Evolutionary conservation across 2,329 filamentous ascomycete species (phyloP).

Genomic region (Hypoxylon sp.): DNA sequence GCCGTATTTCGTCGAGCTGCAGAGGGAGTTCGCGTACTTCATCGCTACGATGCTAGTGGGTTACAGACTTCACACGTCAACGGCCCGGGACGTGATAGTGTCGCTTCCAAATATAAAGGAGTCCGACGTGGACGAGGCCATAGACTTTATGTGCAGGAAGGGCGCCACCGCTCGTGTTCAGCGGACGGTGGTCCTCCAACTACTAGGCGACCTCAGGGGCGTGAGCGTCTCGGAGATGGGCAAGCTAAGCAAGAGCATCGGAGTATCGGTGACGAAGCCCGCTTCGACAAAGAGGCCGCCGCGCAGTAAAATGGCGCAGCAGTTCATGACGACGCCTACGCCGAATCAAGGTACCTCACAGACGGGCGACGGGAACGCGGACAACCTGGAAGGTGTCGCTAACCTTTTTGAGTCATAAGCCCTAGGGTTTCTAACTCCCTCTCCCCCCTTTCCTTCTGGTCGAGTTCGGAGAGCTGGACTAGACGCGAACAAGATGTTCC

Average conservation of each 20-base stretch:
- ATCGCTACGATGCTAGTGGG: slow-evolving; percentile 85
- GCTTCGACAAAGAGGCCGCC: slow-evolving; percentile 50
- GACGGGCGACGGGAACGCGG: slow-evolving; percentile 51
- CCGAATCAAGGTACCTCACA: slow-evolving; percentile 40
- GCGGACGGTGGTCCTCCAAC: slow-evolving; percentile 79
- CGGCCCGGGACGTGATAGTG: slow-evolving; percentile 78
- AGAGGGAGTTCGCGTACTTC: slow-evolving; percentile 87
- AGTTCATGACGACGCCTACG: slow-evolving; percentile 67
- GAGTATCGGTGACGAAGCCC: slow-evolving; percentile 43
- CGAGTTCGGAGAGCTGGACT: not conserved
- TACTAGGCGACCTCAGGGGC: slow-evolving; percentile 86
- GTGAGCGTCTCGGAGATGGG: slow-evolving; percentile 94
- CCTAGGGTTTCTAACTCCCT: not conserved
- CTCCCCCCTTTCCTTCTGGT: not conserved
- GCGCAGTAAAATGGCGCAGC: slow-evolving; percentile 69
- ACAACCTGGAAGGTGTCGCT: slow-evolving; percentile 63
- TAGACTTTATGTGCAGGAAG: slow-evolving; percentile 66
- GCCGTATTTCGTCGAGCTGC: slow-evolving; percentile 94
- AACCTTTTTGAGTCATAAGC: slow-evolving; percentile 54
- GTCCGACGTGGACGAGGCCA: slow-evolving; percentile 70
- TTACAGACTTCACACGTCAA: slow-evolving; percentile 74
- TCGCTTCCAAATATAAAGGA: slow-evolving; percentile 79
- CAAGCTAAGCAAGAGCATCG: slow-evolving; percentile 70
- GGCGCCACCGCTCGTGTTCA: slow-evolving; percentile 75
- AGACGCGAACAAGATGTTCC: not conserved